Evolutionary conservation across 73 alveolate species (phyloP), one percentile per base, ranked within the genome.

Genomic region (Paramecium pentaurelia): DNA sequence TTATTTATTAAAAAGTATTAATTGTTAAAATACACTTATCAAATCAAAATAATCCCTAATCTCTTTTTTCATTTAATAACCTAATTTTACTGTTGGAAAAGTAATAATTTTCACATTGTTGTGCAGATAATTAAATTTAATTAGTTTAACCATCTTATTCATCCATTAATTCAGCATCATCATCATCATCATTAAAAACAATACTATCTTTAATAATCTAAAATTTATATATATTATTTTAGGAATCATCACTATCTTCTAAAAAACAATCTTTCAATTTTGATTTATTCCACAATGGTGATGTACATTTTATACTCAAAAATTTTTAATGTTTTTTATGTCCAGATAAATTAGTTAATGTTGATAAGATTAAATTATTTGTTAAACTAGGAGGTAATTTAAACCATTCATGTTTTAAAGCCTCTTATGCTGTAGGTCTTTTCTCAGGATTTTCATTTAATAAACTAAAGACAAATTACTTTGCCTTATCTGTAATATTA

Each of bases 391-490:
- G 84, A 32, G 47, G 51, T 32, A 64, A 28, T 32, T 3, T 2
- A 14, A 64, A 27, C 49, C 84, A 64, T 34, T 64, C 51, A 20
- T 64, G 36, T 27, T 14, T 12, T 64, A 64, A 34, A 3, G 47
- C 49, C 27, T 64, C 84, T 16, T 64, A 11, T 8, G 88, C 93
- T 3, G 89, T 64, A 8, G 34, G 49, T 36, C 88, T 28, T 14
- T 37, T 51, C 8, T 87, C 32, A n/a, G 93, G 93, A 34, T 77
- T 51, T 8, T 44, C 77, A 60, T 38, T 86, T 42, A 64, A 87
- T 51, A 87, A 49, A 25, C 49, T 42, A 28, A 49, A 36, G 18
- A 64, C 84, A 64, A 64, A 27, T 64, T 34, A 4, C 28, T 64
- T 64, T 28, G 84, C 84, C 12, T 64, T 64, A 0, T 64, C 45